Evolutionary conservation across 495 filamentous ascomycete genomes (phyloP).

Genomic region (Physcia stellaris): DNA sequence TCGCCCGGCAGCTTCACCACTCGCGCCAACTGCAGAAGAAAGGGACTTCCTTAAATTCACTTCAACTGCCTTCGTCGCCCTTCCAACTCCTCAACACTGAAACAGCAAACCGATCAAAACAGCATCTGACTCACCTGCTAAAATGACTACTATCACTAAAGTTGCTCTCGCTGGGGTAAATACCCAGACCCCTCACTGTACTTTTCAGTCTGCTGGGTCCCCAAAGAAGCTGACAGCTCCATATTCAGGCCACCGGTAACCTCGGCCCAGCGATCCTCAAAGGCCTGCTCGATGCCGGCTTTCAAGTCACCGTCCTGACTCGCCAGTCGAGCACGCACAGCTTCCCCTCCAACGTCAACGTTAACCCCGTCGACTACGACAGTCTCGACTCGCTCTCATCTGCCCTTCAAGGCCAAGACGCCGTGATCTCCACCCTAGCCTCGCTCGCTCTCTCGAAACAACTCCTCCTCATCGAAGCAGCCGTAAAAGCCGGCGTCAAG

Average conservation of each 20-base stretch:
- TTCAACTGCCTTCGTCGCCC: too few species aligned
- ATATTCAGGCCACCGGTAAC: too few species aligned
- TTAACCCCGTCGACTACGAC: conserved; percentile 35
- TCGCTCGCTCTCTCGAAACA: conserved; percentile 25
- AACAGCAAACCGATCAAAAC: too few species aligned
- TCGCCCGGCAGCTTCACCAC: too few species aligned
- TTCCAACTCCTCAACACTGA: too few species aligned
- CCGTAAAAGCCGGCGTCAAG: conserved; percentile 41
- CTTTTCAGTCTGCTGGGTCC: background rate
- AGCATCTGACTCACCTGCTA: too few species aligned
- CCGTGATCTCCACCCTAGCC: conserved; percentile 24
- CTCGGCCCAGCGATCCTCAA: conserved; percentile 43
- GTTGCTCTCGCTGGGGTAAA: conserved; percentile 12
- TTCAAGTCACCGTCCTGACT: conserved; percentile 45
- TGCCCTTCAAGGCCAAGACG: conserved; percentile 26
- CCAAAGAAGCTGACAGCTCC: background rate
- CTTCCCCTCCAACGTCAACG: conserved; percentile 24
- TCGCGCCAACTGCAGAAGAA: too few species aligned
- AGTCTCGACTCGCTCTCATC: conserved; percentile 27
- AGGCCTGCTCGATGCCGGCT: conserved; percentile 37
- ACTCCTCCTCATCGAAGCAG: conserved; percentile 42
- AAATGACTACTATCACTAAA: conserved; percentile 11
- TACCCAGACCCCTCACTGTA: background rate
- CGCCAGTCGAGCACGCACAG: conserved; percentile 29
- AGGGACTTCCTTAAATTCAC: too few species aligned